Evolutionary conservation across 805 yeast genomes (phyloP).

Genomic region (Metschnikowia cerradonensis): DNA sequence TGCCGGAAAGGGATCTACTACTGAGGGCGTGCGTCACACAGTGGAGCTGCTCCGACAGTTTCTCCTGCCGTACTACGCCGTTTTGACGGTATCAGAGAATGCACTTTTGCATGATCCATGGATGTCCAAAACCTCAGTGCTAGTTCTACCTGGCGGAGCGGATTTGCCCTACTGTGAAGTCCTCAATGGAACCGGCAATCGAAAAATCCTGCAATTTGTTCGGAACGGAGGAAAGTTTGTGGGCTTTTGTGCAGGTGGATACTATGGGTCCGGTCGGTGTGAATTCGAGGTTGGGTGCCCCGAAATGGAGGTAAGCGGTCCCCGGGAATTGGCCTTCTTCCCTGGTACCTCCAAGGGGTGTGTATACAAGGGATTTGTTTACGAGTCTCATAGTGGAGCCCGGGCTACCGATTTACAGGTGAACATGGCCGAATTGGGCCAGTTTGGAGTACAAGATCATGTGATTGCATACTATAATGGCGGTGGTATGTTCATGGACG

Average conservation of each 20-base stretch:
- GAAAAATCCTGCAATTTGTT: constrained; percentile 58
- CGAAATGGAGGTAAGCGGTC: constrained; percentile 74
- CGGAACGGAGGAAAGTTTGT: constrained; percentile 75
- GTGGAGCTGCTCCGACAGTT: constrained; percentile 68
- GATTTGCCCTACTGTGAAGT: constrained; percentile 79
- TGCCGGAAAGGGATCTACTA: constrained; percentile 69
- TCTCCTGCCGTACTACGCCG: constrained; percentile 87
- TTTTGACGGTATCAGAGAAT: constrained; percentile 59
- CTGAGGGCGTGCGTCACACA: constrained; percentile 81
- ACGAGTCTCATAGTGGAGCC: constrained; percentile 75
- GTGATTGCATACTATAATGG: constrained; percentile 71
- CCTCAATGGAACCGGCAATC: constrained; percentile 67
- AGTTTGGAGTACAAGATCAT: constrained; percentile 14
- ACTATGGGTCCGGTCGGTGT: constrained; percentile 67
- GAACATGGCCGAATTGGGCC: constrained; percentile 27
- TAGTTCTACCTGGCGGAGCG: constrained; percentile 96
- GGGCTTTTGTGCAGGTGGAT: constrained; percentile 96
- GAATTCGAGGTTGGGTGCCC: constrained; percentile 82
- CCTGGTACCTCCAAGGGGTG: constrained; percentile 84
- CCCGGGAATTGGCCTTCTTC: constrained; percentile 75
- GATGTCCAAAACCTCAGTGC: constrained; percentile 69
- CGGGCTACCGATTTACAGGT: constrained; percentile 49
- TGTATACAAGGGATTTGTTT: constrained; percentile 74
- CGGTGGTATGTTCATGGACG: constrained; percentile 81
- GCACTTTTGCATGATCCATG: constrained; percentile 75